phyloP scores from a whole-genome alignment of 2,329 filamentous ascomycete species.

The Clarireedia paspali region DNA sequence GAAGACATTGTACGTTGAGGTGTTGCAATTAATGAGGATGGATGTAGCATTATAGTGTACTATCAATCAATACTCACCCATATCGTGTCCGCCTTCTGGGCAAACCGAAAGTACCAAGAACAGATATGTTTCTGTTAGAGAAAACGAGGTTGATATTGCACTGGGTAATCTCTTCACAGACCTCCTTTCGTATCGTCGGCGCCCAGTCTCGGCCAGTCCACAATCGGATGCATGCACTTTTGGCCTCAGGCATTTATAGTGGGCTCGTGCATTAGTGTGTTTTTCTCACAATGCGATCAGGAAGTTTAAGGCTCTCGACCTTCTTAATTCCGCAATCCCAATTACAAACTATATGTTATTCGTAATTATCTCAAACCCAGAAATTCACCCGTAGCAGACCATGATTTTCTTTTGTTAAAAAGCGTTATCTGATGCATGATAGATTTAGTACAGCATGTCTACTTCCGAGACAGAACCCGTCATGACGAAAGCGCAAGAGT shows the following conservation, averaged over 20 bases:
- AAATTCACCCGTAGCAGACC: slow-evolving; percentile 3
- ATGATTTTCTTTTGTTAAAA: slow-evolving; percentile 7
- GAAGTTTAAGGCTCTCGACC: background rate
- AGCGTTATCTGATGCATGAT: slow-evolving; percentile 8
- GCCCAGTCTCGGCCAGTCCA: too few species aligned
- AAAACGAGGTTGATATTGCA: too few species aligned
- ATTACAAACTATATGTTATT: background rate
- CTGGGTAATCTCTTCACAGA: too few species aligned
- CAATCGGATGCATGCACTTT: background rate
- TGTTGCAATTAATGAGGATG: slow-evolving; percentile 1
- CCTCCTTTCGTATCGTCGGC: too few species aligned
- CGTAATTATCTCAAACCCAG: background rate
- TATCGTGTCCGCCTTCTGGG: background rate
- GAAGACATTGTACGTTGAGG: slow-evolving; percentile 5
- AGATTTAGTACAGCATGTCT: slow-evolving; percentile 10
- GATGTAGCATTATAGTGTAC: slow-evolving; percentile 9
- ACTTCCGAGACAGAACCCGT: slow-evolving; percentile 6
- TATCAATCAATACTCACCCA: slow-evolving; percentile 4
- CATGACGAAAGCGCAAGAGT: slow-evolving; percentile 1
- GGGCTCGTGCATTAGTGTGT: background rate
- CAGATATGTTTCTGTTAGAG: too few species aligned
- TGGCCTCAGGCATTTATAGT: background rate
- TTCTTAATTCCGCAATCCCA: background rate
- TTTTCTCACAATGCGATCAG: background rate
- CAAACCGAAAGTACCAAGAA: too few species aligned